These are phyloP conservation scores for Leucaena leucocephala DNA, from an alignment of 306 rosid species.

Conservation along the genomic window DNA sequence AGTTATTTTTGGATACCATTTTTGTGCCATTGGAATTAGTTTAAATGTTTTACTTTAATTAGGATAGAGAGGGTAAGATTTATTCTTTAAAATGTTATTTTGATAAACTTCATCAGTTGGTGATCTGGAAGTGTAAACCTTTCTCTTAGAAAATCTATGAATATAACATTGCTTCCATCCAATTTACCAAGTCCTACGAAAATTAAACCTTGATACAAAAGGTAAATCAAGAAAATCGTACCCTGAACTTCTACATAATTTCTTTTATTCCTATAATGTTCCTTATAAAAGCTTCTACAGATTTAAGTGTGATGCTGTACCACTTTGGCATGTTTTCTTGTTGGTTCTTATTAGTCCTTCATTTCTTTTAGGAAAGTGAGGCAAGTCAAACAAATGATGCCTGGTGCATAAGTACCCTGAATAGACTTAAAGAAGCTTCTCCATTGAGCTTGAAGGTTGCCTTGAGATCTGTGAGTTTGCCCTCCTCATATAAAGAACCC, in stretches of 20 bases:
- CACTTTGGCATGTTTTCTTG: neutral
- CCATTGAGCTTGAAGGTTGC: constrained; percentile 92
- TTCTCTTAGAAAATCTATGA: no score
- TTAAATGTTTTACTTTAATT: neutral
- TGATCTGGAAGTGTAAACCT: neutral
- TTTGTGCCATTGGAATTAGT: neutral
- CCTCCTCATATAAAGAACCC: constrained; percentile 17
- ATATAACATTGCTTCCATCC: neutral
- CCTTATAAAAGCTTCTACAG: neutral
- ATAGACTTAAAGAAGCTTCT: constrained; percentile 79
- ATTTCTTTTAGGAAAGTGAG: constrained; percentile 56
- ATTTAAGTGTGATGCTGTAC: neutral
- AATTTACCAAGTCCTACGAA: neutral
- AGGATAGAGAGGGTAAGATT: neutral
- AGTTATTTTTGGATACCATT: no score
- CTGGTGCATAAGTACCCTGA: constrained; percentile 76
- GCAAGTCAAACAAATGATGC: constrained; percentile 69
- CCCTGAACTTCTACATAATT: constrained; percentile 1
- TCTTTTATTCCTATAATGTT: neutral
- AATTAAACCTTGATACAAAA: neutral
- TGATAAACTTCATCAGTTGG: neutral
- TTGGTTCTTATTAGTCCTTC: constrained; percentile 18
- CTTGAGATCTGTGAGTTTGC: constrained; percentile 79
- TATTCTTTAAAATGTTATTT: neutral
- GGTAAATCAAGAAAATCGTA: neutral